Percentiles rank a stretch among this genome's conserved stretches.
phyloP scores from a whole-genome alignment of 2,329 filamentous ascomycete species.

The Fusarium coffeatum region DNA sequence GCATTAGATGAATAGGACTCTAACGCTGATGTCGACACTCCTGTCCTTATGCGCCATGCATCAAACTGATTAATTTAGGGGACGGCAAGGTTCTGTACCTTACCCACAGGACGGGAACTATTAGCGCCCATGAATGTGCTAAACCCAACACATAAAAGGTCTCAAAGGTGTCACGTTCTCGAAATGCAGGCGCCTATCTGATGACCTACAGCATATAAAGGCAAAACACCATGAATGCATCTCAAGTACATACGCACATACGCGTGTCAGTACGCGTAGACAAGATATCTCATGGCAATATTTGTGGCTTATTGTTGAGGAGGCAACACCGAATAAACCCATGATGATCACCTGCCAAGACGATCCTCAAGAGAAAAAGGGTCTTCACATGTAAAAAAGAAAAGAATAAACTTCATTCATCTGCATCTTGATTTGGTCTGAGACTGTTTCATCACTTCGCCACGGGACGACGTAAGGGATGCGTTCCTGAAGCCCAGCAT shows the following conservation, averaged over 20 bases:
- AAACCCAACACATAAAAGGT: slow-evolving; percentile 22
- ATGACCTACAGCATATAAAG: background rate
- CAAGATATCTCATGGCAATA: slow-evolving; percentile 14
- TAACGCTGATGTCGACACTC: background rate
- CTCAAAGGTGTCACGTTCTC: slow-evolving; percentile 7
- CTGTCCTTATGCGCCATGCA: slow-evolving; percentile 5
- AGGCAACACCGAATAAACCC: background rate
- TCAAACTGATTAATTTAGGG: slow-evolving; percentile 18
- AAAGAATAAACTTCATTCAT: slow-evolving; percentile 10
- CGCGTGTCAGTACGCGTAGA: slow-evolving; percentile 30
- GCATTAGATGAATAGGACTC: background rate
- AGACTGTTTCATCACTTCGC: slow-evolving; percentile 37
- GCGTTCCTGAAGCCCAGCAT: slow-evolving; percentile 23
- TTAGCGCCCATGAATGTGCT: slow-evolving; percentile 23
- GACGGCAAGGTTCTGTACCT: background rate
- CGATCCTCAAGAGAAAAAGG: slow-evolving; percentile 7
- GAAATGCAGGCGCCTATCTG: background rate
- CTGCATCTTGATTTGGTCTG: slow-evolving; percentile 30
- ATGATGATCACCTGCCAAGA: slow-evolving; percentile 26
- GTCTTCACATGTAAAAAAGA: slow-evolving; percentile 33
- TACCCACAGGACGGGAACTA: slow-evolving; percentile 23
- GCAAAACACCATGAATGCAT: slow-evolving; percentile 1
- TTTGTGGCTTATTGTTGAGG: slow-evolving; percentile 16
- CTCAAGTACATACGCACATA: slow-evolving; percentile 1
- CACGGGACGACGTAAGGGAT: slow-evolving; percentile 36